A percentile compares a stretch with the other conserved stretches of the same genome.
phyloP scores from a whole-genome alignment of 768 basidiomycete genomes.

The Suillus subalutaceus region DNA sequence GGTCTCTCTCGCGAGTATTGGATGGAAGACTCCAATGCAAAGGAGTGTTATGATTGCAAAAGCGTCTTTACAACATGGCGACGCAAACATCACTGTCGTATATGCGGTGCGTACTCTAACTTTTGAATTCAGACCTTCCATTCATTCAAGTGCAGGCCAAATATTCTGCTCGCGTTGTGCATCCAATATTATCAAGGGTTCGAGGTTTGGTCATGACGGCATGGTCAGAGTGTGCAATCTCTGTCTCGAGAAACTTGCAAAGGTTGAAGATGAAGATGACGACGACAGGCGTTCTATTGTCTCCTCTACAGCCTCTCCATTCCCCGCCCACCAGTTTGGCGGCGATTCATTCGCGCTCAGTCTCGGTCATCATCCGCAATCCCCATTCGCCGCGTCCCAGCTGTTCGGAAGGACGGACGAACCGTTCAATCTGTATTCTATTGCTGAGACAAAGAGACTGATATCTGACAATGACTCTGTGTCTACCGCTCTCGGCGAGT shows the following conservation, averaged over 20 bases:
- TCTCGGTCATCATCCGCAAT: slow-evolving; percentile 65
- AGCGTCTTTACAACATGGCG: slow-evolving; percentile 93
- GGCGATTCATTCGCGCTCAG: slow-evolving; percentile 41
- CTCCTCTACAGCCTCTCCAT: slow-evolving; percentile 69
- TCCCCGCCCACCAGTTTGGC: slow-evolving; percentile 79
- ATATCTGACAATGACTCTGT: slow-evolving; percentile 53
- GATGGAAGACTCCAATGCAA: slow-evolving; percentile 98
- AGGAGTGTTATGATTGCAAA: slow-evolving; percentile 95
- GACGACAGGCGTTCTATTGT: slow-evolving; percentile 83
- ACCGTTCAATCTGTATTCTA: slow-evolving; percentile 80
- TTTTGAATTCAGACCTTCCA: not conserved
- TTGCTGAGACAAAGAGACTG: slow-evolving; percentile 70
- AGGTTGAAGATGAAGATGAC: slow-evolving; percentile 87
- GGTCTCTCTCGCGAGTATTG: slow-evolving; percentile 94
- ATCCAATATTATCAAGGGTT: slow-evolving; percentile 93
- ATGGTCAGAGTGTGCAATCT: slow-evolving; percentile 95
- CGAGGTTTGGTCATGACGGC: slow-evolving; percentile 92
- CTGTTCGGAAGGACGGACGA: slow-evolving; percentile 80
- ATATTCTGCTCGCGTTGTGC: slow-evolving; percentile 98
- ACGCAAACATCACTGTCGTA: slow-evolving; percentile 95
- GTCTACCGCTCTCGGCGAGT: slow-evolving; percentile 51
- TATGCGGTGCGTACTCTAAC: slow-evolving; percentile 69
- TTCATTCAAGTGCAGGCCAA: slow-evolving; percentile 60
- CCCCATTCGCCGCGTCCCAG: slow-evolving; percentile 87
- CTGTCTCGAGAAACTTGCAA: slow-evolving; percentile 90